phyloP scores from a whole-genome alignment of 2,329 filamentous ascomycete genomes.

The Sphaerulina populicola region DNA sequence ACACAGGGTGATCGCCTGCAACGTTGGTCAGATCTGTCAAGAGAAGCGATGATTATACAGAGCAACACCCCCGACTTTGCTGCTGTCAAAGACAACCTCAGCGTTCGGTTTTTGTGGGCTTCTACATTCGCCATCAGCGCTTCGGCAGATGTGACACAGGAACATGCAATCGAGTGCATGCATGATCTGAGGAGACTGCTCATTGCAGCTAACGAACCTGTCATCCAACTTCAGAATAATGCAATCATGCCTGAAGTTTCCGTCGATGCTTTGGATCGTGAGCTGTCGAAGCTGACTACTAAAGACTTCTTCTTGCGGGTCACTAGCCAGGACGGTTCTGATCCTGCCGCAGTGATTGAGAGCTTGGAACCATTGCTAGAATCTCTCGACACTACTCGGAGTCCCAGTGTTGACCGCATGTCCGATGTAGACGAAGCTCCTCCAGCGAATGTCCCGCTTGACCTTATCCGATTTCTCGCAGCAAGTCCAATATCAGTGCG shows the following conservation, averaged over 20 bases:
- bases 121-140: constrained; percentile 55
- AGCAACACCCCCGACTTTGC: constrained; percentile 15
- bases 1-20: constrained; percentile 52
- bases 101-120: constrained; percentile 58
- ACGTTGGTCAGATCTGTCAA: constrained; percentile 53
- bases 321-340: constrained; percentile 72
- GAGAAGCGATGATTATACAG: constrained; percentile 44
- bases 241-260: constrained; percentile 82
- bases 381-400: constrained; percentile 34
- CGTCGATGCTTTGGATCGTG: constrained; percentile 70
- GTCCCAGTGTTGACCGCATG: neutral
- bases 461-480: constrained; percentile 78
- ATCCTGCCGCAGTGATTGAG: constrained; percentile 80
- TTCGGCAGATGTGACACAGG: constrained; percentile 47
- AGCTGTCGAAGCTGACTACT: constrained; percentile 84
- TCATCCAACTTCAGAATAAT: constrained; percentile 69
- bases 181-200: constrained; percentile 54
- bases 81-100: constrained; percentile 36
- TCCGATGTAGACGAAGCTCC: neutral
- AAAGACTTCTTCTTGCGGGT: constrained; percentile 93
- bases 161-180: constrained; percentile 55
- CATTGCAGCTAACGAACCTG: constrained; percentile 39
- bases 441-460: constrained; percentile 43
- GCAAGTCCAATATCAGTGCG: constrained; percentile 74
- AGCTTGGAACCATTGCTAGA: constrained; percentile 88